Evolutionary conservation across 768 basidiomycete species (phyloP).

Genomic region (Russula abietina): DNA sequence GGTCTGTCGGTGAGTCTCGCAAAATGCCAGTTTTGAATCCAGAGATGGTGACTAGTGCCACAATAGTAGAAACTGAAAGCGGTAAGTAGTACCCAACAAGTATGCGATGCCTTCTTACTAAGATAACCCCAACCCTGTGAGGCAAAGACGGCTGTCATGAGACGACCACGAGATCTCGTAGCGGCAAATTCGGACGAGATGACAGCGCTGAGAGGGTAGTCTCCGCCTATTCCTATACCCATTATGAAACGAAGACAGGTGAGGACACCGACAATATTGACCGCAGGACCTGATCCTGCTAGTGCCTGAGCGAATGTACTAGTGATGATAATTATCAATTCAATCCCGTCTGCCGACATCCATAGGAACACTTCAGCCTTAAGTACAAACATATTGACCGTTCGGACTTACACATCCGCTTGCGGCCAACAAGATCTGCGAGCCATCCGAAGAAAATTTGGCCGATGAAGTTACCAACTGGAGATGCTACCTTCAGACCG

Average conservation of each 20-base stretch:
- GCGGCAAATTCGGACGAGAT: conserved; percentile 88
- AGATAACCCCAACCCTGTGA: conserved; percentile 87
- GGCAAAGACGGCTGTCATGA: conserved; percentile 88
- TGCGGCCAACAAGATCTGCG: conserved; percentile 40
- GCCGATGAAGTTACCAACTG: conserved; percentile 38
- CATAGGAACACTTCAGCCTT: not conserved
- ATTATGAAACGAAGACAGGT: conserved; percentile 81
- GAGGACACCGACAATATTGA: conserved; percentile 67
- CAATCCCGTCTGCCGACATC: conserved; percentile 50
- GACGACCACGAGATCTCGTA: conserved; percentile 70
- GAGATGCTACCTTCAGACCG: conserved; percentile 40
- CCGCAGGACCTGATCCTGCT: conserved; percentile 62
- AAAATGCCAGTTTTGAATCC: conserved; percentile 62
- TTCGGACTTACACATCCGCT: conserved; percentile 50
- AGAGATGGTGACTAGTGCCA: conserved; percentile 55
- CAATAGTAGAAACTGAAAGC: conserved; percentile 51
- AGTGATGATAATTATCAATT: conserved; percentile 76
- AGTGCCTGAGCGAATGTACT: conserved; percentile 76
- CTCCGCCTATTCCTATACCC: conserved; percentile 84
- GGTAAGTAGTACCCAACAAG: not conserved
- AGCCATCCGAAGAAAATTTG: conserved; percentile 43
- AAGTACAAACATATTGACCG: conserved; percentile 26
- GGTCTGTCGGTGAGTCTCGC: conserved; percentile 36
- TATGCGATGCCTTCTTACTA: conserved; percentile 35
- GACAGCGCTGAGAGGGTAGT: conserved; percentile 80